Base-by-base conservation (phyloP, 345 rosid genomes). In the Combretum micranthum region DNA sequence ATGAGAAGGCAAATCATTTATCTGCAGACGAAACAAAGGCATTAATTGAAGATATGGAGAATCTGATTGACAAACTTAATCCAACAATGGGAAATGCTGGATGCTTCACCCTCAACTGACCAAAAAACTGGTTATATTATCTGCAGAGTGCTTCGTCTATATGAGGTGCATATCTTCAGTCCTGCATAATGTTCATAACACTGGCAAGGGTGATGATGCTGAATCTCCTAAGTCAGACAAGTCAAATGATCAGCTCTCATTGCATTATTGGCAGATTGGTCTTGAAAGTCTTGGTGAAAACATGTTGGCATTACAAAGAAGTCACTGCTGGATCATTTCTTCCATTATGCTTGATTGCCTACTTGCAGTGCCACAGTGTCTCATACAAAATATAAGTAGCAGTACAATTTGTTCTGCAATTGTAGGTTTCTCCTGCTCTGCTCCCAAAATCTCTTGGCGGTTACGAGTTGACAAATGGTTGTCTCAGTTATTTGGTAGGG, bases 391-490 rank as follows among this genome's bases (percentile, higher is more conserved):
- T 48, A 63, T 62, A 50, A 66, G 79, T 50, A 63, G 73, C 42
- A 67, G 62, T 60, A 60, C 67, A 56, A 50, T 88, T 25, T 84
- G 87, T 70, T 65, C 66, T 43, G 83, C 75, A 16, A 71, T 88
- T 16, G 73, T 69, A 59, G 72, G 18, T 18, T 78, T 80, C 57
- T 67, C 82, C 47, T 62, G 69, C 63, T 64, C 70, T 69, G 96
- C 92, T 56, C 96, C 92, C 16, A 88, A 80, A 71, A 60, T 85
- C 52, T 62, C 78, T 50, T 88, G 85, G 92, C 96, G 92, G 55
- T 45, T 85, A 66, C 85, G 70, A 56, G 71, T 81, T 70, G 87
- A 83, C 69, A 80, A 83, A 75, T 88, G 89, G 92, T 64, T 88
- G 69, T 70, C 84, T 20, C 53, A 45, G 21, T 70, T 79, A 61